phyloP scores from a whole-genome alignment of 768 basidiomycete genomes.

The Boletus sp. region DNA sequence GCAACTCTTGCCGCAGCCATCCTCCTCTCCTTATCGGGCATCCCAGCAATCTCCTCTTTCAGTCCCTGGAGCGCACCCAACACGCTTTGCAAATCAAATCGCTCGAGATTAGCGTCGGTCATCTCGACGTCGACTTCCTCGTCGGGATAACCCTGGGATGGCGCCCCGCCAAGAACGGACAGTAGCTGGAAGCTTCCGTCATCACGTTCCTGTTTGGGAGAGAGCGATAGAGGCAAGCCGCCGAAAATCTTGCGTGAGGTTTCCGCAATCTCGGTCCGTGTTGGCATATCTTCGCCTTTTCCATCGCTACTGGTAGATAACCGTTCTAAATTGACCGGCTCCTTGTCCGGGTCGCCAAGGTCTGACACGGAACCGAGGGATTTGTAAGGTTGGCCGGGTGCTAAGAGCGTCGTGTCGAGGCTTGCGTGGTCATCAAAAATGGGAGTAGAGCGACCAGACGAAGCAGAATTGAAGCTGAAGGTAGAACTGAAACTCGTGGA shows the following conservation, averaged over 20 bases:
- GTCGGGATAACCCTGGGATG: constrained; percentile 27
- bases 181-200: background rate
- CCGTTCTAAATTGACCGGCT: constrained; percentile 20
- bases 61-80: constrained; percentile 62
- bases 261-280: constrained; percentile 46
- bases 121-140: constrained; percentile 27
- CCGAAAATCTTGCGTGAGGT: constrained; percentile 55
- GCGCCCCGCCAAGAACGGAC: constrained; percentile 9
- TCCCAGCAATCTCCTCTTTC: constrained; percentile 72
- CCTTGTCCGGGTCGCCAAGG: constrained; percentile 45
- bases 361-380: constrained; percentile 62
- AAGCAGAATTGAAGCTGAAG: constrained; percentile 24
- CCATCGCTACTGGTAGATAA: background rate
- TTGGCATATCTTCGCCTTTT: constrained; percentile 41
- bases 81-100: constrained; percentile 64
- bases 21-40: constrained; percentile 59
- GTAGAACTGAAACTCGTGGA: constrained; percentile 28
- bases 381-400: constrained; percentile 39
- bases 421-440: constrained; percentile 16
- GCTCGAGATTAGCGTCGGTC: constrained; percentile 39
- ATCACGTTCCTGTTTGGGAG: constrained; percentile 16
- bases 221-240: constrained; percentile 10
- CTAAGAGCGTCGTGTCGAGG: constrained; percentile 19
- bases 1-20: constrained; percentile 72
- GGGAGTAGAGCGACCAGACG: constrained; percentile 29